Base-by-base conservation (phyloP, 2,329 filamentous ascomycete genomes). In the Epichloe elymi region DNA sequence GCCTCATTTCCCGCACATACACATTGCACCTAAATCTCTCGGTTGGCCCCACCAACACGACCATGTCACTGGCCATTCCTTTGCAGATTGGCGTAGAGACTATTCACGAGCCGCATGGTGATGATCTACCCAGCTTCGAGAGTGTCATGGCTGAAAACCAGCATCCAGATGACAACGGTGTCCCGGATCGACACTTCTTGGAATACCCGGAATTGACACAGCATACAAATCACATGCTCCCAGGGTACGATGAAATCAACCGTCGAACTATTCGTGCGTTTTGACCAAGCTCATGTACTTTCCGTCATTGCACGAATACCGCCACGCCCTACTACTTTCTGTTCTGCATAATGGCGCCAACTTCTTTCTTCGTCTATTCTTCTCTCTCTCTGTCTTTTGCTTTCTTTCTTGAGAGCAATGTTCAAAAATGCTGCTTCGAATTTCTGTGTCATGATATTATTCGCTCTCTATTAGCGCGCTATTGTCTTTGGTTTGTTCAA, bases 1-100 rank as follows among this genome's bases (percentile, higher is more conserved):
- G 78, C 65, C 72, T 80, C 60, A 66, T 70, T 38, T 75, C 74
- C 7, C 73, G 78, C 26, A 70, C 72, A n/a, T 81, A 81, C 61
- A 69, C 72, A 4, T 59, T 80, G 33, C 70, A 72, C 56, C 58
- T 80, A 5, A 67, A 65, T 6, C 53, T 80, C 5, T 67, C 67
- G 1, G 65, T 68, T 3, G 71, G 68, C 15, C 65, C 71, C 7
- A 63, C 67, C 51, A 71, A 66, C 58, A 70, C 67, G 4, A 68
- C 64, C 48, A 56, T 78, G 40, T 69, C 67, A 39, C 61, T 80
- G 26, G 59, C 61, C 20, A 59, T 79, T 41, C 76, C 76, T 6
- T 55, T 80, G 43, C 76, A 80, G 63, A 59, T 80, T 43, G 74
- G 69, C 2, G 70, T 77, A 20, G 69, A 70, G 55, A 63, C 59